These are phyloP conservation scores for Nasturtium officinale DNA, from an alignment of 345 rosid genomes.

Conservation along the genomic window DNA sequence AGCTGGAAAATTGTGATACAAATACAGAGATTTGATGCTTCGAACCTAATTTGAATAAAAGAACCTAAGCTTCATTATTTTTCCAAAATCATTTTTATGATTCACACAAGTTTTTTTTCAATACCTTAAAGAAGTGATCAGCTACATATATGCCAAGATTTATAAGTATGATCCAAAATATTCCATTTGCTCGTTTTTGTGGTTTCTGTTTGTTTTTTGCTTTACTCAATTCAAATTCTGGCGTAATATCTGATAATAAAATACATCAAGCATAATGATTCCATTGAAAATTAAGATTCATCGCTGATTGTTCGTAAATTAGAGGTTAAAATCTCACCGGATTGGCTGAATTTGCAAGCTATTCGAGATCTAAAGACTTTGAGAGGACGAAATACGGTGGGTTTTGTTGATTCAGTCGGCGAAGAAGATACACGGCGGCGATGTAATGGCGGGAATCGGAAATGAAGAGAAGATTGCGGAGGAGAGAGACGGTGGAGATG, in stretches of 20 bases:
- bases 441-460: slow-evolving; percentile 29
- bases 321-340: slow-evolving; percentile 31
- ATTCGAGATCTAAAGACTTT: slow-evolving; percentile 19
- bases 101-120: background rate
- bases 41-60: slow-evolving; percentile 49
- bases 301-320: background rate
- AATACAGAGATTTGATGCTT: slow-evolving; percentile 62
- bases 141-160: slow-evolving; percentile 76
- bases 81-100: background rate
- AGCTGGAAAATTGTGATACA: slow-evolving; percentile 76
- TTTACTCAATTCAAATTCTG: slow-evolving; percentile 65
- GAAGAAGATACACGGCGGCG: slow-evolving; percentile 9
- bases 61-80: slow-evolving; percentile 2
- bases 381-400: slow-evolving; percentile 20
- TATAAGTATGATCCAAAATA: slow-evolving; percentile 86
- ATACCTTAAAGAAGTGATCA: slow-evolving; percentile 83
- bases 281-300: background rate
- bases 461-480: slow-evolving; percentile 36
- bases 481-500: slow-evolving; percentile 36
- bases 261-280: slow-evolving; percentile 5
- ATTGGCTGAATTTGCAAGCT: slow-evolving; percentile 34
- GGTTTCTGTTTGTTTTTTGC: slow-evolving; percentile 52
- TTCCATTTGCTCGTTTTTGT: slow-evolving; percentile 59
- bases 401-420: background rate
- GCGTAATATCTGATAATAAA: slow-evolving; percentile 56